Evolutionary conservation across 2,329 filamentous ascomycete genomes (phyloP).

Genomic region (Exophiala sideris): DNA sequence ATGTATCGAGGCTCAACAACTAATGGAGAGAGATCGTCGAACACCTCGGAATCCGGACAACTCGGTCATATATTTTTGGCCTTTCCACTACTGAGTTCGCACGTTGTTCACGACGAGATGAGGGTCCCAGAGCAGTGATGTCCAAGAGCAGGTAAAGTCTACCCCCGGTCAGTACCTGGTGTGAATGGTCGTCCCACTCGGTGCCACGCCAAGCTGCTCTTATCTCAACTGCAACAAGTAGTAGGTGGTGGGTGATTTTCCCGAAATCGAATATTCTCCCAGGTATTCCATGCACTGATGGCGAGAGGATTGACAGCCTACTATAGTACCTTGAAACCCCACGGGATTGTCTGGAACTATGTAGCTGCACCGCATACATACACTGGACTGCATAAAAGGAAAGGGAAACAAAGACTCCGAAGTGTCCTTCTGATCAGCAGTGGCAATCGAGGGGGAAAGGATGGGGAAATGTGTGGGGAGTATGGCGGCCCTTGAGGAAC

Average conservation of each 20-base stretch:
- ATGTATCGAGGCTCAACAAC: too few relatives aligned
- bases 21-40: too few relatives aligned
- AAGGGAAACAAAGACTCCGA: too few relatives aligned
- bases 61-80: too few relatives aligned
- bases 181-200: too few relatives aligned
- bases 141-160: not conserved
- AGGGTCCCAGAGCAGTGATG: not conserved
- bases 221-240: not conserved
- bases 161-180: too few relatives aligned
- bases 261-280: not conserved
- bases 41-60: too few relatives aligned
- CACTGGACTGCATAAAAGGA: not conserved
- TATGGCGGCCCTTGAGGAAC: not conserved
- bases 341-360: not conserved
- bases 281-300: not conserved
- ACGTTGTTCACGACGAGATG: too few relatives aligned
- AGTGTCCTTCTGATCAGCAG: not conserved
- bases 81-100: too few relatives aligned
- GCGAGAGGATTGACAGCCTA: not conserved
- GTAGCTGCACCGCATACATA: not conserved
- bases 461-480: constrained; percentile 16
- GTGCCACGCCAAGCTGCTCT: not conserved
- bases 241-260: not conserved
- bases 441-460: not conserved
- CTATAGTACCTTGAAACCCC: not conserved